Evolutionary conservation across 2,329 filamentous ascomycete species (phyloP).

Genomic region (Sphaerulina vaccinii): DNA sequence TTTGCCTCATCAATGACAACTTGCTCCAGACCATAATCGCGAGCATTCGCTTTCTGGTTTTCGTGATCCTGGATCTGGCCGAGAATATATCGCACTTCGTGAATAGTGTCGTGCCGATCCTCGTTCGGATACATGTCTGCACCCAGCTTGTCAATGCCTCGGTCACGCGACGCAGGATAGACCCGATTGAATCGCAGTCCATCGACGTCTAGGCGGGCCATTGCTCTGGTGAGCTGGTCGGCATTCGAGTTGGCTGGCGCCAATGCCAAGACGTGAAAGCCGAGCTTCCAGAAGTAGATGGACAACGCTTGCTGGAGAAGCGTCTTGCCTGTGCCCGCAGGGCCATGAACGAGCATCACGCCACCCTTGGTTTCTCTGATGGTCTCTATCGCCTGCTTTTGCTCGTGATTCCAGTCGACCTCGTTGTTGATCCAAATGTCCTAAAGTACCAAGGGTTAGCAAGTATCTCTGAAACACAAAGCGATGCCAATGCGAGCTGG

Average conservation of each 20-base stretch:
- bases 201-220: neutral
- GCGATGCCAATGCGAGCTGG: too few species aligned
- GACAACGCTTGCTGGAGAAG: slow-evolving; percentile 21
- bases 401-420: slow-evolving; percentile 21
- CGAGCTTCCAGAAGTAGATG: slow-evolving; percentile 22
- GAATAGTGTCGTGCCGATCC: neutral
- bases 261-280: slow-evolving; percentile 17
- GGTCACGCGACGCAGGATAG: slow-evolving; percentile 1
- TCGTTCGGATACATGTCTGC: neutral
- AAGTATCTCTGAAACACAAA: too few species aligned
- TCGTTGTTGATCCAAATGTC: slow-evolving; percentile 12
- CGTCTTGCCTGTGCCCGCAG: slow-evolving; percentile 25
- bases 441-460: neutral
- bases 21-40: neutral
- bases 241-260: slow-evolving; percentile 24
- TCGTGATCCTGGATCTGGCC: neutral
- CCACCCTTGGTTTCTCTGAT: slow-evolving; percentile 15
- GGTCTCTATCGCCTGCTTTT: slow-evolving; percentile 18
- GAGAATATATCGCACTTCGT: neutral
- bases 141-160: neutral
- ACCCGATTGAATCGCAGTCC: neutral
- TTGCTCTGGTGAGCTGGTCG: slow-evolving; percentile 1
- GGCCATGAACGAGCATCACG: slow-evolving; percentile 12
- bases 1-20: neutral
- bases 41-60: neutral